phyloP scores from a whole-genome alignment of 192 early-diverging fungal genomes.

The Obelidium mucronatum region DNA sequence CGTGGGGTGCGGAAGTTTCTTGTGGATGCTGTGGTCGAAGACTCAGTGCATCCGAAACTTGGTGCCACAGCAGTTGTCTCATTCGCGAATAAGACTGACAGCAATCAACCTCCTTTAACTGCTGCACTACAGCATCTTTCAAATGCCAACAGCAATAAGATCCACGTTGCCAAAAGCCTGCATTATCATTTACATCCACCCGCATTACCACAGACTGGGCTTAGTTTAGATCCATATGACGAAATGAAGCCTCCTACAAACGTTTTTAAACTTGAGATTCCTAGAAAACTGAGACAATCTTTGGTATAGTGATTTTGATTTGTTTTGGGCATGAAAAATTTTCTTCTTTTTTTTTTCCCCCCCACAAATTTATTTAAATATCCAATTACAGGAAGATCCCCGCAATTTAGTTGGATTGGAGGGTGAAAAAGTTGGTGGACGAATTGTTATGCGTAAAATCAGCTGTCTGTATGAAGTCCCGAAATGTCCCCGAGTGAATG shows the following conservation, averaged over 20 bases:
- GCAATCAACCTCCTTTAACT: too few species aligned
- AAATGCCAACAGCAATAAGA: too few species aligned
- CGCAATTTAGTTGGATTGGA: constrained; percentile 18
- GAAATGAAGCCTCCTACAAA: constrained; percentile 2
- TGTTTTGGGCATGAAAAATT: too few species aligned
- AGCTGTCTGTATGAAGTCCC: constrained; percentile 2
- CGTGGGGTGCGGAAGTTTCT: constrained; percentile 24
- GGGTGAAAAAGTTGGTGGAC: constrained; percentile 16
- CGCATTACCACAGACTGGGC: not conserved
- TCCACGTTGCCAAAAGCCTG: constrained; percentile 1
- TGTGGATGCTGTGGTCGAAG: constrained; percentile 18
- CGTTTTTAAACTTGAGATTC: constrained; percentile 20
- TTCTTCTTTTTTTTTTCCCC: not conserved
- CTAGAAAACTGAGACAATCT: not conserved
- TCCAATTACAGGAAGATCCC: constrained; percentile 7
- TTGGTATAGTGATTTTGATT: constrained; percentile 2
- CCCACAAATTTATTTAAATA: not conserved
- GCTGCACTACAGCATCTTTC: not conserved
- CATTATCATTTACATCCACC: constrained; percentile 36
- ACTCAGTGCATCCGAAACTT: constrained; percentile 27
- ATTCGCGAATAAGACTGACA: too few species aligned
- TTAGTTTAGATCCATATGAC: constrained; percentile 11
- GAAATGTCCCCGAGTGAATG: constrained; percentile 18
- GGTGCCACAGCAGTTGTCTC: not conserved
- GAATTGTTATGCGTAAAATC: constrained; percentile 17